Base-by-base conservation (phyloP, 2,329 filamentous ascomycete genomes). In the Biscogniauxia marginata region DNA sequence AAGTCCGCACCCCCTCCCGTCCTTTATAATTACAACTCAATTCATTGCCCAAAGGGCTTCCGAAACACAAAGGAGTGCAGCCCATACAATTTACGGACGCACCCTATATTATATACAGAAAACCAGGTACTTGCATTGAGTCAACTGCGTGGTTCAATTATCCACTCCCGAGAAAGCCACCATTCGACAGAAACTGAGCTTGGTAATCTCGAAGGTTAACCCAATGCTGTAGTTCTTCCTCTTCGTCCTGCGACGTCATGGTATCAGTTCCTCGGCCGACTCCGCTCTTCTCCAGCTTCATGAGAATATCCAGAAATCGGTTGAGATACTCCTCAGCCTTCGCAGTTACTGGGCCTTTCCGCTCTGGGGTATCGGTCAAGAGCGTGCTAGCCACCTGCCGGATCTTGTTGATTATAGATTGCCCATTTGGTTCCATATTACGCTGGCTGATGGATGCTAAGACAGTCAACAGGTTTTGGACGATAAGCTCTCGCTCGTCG, bases 361-460 rank as follows among this genome's bases (percentile, higher is more conserved):
- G 75, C 55, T 82, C 79, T 0, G 75, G 74, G 3, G 76, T 71
- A 52, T 78, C 77, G 59, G 89, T 85, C 49, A 96, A 82, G 7
- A 96, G 79, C 0, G 91, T 95, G 23, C 87, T 88, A 1, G 91
- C 91, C 43, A 96, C 88, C 67, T 90, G 88, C 8, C 91, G 88
- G 63, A 96, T 90, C 77, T 96, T 96, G 76, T 85, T 85, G 66
- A 90, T 91, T n/a, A 85, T 74, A 0, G 81, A 83, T n/a, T 75
- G 76, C 18, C 82, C 82, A 59, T 84, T 84, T n/a, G 83, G 83
- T 58, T 96, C 91, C 80, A 96, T 89, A 71, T 92, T 92, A 57
- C 90, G 85, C 77, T 93, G 90, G 49, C 88, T 89, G 64, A 96
- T 90, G 54, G 85, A 90, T 22, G 84, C 83, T 4, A 96, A 77